A percentile compares a stretch with the other conserved stretches of the same genome.
Evolutionary conservation across 805 yeast species (phyloP).

Genomic region (Metschnikowia corniflorae): DNA sequence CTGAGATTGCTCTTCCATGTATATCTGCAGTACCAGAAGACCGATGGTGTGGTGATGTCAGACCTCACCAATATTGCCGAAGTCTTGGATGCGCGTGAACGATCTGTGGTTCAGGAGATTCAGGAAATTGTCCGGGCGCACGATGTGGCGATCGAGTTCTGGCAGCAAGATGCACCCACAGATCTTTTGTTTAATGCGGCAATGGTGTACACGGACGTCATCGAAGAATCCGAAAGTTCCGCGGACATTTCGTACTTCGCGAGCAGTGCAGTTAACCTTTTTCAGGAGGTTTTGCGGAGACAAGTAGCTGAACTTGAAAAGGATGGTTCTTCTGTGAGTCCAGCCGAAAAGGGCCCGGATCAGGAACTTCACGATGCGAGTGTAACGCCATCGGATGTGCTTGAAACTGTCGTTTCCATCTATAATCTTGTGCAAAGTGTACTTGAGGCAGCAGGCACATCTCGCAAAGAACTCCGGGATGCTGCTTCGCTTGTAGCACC

Average conservation of each 20-base stretch:
- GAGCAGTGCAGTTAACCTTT: constrained; percentile 16
- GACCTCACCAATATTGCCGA: constrained; percentile 32
- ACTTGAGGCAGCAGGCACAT: constrained; percentile 1
- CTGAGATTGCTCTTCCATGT: constrained; percentile 58
- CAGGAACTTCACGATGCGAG: constrained; percentile 13
- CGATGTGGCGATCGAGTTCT: constrained; percentile 32
- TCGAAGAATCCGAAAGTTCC: constrained; percentile 33
- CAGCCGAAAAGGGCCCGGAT: not conserved
- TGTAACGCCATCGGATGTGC: constrained; percentile 22
- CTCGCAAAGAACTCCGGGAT: not conserved
- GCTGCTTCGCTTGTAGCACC: constrained; percentile 17
- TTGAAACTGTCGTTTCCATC: constrained; percentile 30
- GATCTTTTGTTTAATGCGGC: constrained; percentile 48
- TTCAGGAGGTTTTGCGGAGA: constrained; percentile 23
- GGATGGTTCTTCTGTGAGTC: not conserved
- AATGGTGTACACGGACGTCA: constrained; percentile 44
- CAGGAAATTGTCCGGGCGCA: constrained; percentile 34
- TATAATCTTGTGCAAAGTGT: constrained; percentile 29
- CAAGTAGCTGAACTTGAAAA: constrained; percentile 18
- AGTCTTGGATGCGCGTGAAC: constrained; percentile 23
- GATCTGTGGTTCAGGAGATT: constrained; percentile 41
- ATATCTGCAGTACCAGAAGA: constrained; percentile 46
- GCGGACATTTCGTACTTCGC: not conserved
- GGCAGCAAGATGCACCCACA: constrained; percentile 11
- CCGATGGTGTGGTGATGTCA: constrained; percentile 30